These are phyloP conservation scores for Alternaria incomplexa DNA, from an alignment of 2,329 filamentous ascomycete genomes.

Conservation along the genomic window DNA sequence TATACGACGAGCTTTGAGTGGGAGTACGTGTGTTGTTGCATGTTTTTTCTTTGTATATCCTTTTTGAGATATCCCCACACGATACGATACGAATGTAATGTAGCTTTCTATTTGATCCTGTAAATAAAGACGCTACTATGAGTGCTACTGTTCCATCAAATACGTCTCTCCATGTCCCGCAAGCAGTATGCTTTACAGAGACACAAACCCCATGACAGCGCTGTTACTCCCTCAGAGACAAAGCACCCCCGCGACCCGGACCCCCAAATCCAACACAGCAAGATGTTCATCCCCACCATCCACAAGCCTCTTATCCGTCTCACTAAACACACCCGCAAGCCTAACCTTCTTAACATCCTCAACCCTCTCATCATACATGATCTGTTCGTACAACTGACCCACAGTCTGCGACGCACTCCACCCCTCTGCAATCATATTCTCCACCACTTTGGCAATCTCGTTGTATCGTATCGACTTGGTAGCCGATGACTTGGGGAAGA, in stretches of 20 bases:
- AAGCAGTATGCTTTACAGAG: neutral
- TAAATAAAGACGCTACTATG: neutral
- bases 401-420: conserved; percentile 95
- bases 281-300: conserved; percentile 97
- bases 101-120: neutral
- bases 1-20: neutral
- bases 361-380: conserved; percentile 85
- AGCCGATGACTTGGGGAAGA: conserved; percentile 64
- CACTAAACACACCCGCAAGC: conserved; percentile 88
- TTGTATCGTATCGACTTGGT: conserved; percentile 66
- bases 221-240: conserved; percentile 43
- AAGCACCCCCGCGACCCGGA: conserved; percentile 80
- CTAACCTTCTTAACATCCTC: conserved; percentile 87
- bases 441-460: conserved; percentile 77
- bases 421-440: conserved; percentile 91
- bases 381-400: conserved; percentile 79
- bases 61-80: conserved; percentile 5
- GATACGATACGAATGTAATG: neutral
- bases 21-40: neutral
- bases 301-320: conserved; percentile 90
- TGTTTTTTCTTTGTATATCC: conserved; percentile 1
- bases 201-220: neutral
- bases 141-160: neutral
- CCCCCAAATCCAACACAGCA: conserved; percentile 81
- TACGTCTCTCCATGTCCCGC: neutral